Conservation (phyloP, 2,329 filamentous ascomycete genomes). For the Sphaerostilbella broomeana region DNA sequence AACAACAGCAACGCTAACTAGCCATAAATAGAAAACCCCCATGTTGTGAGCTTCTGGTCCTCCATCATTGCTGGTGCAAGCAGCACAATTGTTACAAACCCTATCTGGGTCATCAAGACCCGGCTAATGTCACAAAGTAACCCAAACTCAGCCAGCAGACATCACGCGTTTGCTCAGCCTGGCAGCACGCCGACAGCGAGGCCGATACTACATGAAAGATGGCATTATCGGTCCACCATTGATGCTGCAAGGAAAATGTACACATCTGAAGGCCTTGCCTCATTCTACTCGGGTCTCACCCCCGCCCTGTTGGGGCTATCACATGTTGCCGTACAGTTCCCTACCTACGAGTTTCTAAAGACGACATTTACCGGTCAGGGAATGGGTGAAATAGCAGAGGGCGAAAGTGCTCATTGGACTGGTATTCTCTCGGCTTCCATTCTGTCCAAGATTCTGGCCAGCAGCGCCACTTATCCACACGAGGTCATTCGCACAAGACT, state of each 20-base stretch:
- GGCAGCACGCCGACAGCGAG: slow-evolving; percentile 49
- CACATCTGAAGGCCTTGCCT: slow-evolving; percentile 73
- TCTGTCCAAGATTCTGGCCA: slow-evolving; percentile 88
- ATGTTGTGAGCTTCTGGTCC: slow-evolving; percentile 77
- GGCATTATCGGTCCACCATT: slow-evolving; percentile 84
- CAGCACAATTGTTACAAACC: slow-evolving; percentile 91
- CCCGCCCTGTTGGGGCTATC: slow-evolving; percentile 87
- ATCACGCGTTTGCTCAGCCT: slow-evolving; percentile 40
- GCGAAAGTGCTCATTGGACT: slow-evolving; percentile 59
- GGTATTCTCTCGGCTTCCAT: slow-evolving; percentile 86
- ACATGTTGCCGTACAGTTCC: slow-evolving; percentile 96
- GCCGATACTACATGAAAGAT: slow-evolving; percentile 58
- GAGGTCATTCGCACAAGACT: slow-evolving; percentile 90
- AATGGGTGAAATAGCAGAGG: slow-evolving; percentile 61
- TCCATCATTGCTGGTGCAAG: slow-evolving; percentile 86
- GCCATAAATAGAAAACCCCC: slow-evolving; percentile 56
- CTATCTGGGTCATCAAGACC: slow-evolving; percentile 99
- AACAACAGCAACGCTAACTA: slow-evolving; percentile 1
- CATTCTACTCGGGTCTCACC: slow-evolving; percentile 92
- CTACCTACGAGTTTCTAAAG: slow-evolving; percentile 90
- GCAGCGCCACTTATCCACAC: slow-evolving; percentile 92
- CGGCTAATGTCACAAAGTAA: slow-evolving; percentile 89
- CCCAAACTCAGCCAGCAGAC: slow-evolving; percentile 37
- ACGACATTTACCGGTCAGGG: slow-evolving; percentile 81
- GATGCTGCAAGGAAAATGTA: slow-evolving; percentile 98